phyloP scores from a whole-genome alignment of 805 yeast genomes.

The Metschnikowia orientalis region DNA sequence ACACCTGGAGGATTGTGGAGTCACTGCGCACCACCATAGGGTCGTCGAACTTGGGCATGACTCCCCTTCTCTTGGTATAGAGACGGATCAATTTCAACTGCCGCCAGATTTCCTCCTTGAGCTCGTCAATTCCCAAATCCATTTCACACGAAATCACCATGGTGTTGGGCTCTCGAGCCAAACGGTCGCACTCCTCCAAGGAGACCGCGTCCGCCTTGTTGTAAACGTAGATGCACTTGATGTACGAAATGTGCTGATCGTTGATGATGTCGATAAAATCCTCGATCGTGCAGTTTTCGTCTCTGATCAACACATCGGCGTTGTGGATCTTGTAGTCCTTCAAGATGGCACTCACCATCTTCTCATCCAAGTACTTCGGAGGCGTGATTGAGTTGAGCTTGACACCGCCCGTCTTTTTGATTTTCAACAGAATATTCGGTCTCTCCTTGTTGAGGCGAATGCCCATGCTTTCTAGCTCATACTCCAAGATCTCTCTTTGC shows the following conservation, averaged over 20 bases:
- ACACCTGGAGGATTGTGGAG: constrained; percentile 78
- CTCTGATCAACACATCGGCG: constrained; percentile 88
- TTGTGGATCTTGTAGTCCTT: constrained; percentile 88
- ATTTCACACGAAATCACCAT: constrained; percentile 90
- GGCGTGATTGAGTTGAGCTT: constrained; percentile 78
- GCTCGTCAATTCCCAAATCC: constrained; percentile 81
- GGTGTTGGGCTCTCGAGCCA: constrained; percentile 90
- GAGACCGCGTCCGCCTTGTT: constrained; percentile 95
- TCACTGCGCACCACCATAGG: constrained; percentile 86
- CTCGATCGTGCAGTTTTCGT: constrained; percentile 84
- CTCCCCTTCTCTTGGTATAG: constrained; percentile 85
- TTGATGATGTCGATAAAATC: constrained; percentile 89
- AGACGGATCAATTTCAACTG: constrained; percentile 74
- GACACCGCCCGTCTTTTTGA: constrained; percentile 88
- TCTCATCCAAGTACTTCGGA: constrained; percentile 77
- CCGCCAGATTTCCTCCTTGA: constrained; percentile 91
- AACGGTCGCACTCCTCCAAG: constrained; percentile 85
- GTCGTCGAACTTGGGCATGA: constrained; percentile 73
- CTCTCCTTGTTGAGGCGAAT: constrained; percentile 76
- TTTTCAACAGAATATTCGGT: constrained; percentile 72
- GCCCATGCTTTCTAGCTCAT: constrained; percentile 90
- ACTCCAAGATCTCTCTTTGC: constrained; percentile 81
- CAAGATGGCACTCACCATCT: constrained; percentile 67
- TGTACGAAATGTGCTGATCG: constrained; percentile 80
- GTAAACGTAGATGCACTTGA: constrained; percentile 89